These are phyloP conservation scores for Pleurotus djamor DNA, from an alignment of 768 basidiomycete species.

Conservation along the genomic window DNA sequence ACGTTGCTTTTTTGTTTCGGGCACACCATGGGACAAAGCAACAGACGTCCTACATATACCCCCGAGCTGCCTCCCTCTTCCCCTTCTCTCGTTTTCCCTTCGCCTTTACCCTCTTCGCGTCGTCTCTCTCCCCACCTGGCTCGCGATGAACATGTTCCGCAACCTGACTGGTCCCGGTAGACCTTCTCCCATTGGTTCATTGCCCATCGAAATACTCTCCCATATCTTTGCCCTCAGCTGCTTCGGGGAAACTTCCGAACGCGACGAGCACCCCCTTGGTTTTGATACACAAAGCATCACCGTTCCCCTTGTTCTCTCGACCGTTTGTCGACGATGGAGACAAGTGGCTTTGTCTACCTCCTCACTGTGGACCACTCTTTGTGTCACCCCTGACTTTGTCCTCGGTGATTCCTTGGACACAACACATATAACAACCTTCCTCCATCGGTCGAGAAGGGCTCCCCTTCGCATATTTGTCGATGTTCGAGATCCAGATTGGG, in stretches of 20 bases:
- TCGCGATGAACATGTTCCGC: neutral
- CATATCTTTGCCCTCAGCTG: conserved; percentile 52
- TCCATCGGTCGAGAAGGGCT: conserved; percentile 43
- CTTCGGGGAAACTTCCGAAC: conserved; percentile 19
- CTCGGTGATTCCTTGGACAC: conserved; percentile 24
- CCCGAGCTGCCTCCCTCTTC: conserved; percentile 16
- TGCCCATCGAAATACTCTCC: conserved; percentile 58
- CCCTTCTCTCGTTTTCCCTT: conserved; percentile 34
- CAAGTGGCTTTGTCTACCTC: conserved; percentile 45
- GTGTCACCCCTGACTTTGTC: conserved; percentile 34
- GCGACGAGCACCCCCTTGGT: conserved; percentile 20
- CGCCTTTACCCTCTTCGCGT: conserved; percentile 18
- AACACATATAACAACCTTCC: conserved; percentile 35
- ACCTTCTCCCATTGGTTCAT: conserved; percentile 30
- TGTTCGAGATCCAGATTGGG: conserved; percentile 57
- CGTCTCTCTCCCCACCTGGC: neutral
- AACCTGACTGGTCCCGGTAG: neutral
- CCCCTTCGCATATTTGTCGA: conserved; percentile 58
- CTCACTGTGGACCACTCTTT: conserved; percentile 54
- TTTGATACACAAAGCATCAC: conserved; percentile 40
- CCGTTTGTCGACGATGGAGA: conserved; percentile 54
- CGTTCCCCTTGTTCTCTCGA: conserved; percentile 41
- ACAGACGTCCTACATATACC: conserved; percentile 1
- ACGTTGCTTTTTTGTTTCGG: conserved; percentile 5
- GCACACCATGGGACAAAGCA: conserved; percentile 6